Evolutionary conservation across 345 rosid genomes (phyloP), one percentile per base, ranked within the genome.

Genomic region (Eucalyptus melliodora): DNA sequence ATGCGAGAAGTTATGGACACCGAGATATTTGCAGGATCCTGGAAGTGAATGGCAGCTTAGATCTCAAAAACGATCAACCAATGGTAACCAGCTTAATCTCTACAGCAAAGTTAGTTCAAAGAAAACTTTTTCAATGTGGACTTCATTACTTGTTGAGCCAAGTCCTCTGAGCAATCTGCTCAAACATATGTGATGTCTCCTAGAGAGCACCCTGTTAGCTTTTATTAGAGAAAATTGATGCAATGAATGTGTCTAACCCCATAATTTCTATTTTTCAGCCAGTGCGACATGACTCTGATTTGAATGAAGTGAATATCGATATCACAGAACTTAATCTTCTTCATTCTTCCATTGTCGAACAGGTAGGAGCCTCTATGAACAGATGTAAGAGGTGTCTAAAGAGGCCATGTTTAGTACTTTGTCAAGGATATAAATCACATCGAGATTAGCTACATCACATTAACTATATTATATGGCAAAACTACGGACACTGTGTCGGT

Each of bases 1-100:
- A 95, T 92, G 95, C 97, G 69, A 94, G 94, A 90, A 92, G 90
- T 16, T 95, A 93, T 50, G 92, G 93, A 26, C 95, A 95, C 86
- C 92, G 95, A 55, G 96, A 94, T 89, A 95, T 95, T 51, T 94
- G 97, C 92, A 94, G 97, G 92, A 92, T 95, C 86, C 92, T 95
- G 16, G 95, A 95, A 94, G 97, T 94, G 34, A 94, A 94, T 88
- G 95, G 96, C 21, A 94, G 96, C 88, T 89, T 92, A 90, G 95
- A 94, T 50, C 92, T 92, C 82, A 88, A 88, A 90, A 89, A 92
- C 50, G 94, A 94, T 89, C 95, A 92, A 40, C 92, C 93, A 40
- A 92, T 90, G 92, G 93, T 94, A 91, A 91, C 88, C 24, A 55
- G 19, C 3, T 77, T 77, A 77, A 37, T 37, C 47, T 77, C 83